Conservation (phyloP, 495 filamentous ascomycete species). For the Podospora appendiculata region DNA sequence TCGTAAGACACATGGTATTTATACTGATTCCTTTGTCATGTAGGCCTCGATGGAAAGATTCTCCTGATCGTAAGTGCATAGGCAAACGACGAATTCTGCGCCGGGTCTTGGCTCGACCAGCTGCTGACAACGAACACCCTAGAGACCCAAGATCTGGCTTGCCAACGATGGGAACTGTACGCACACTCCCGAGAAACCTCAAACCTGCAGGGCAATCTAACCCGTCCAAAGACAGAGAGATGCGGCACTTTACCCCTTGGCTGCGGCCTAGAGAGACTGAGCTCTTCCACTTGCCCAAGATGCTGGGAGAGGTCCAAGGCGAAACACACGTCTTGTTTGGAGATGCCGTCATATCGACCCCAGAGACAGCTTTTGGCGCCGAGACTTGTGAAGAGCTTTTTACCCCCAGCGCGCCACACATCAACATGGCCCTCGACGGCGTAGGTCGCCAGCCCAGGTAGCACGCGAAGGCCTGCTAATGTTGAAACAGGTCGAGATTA, state of each 20-base stretch:
- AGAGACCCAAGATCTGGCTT: slow-evolving; percentile 71
- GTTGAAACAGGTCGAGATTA: slow-evolving; percentile 48
- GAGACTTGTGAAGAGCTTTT: slow-evolving; percentile 74
- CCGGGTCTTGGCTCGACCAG: too few species aligned
- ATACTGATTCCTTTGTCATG: neutral
- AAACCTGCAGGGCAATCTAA: too few species aligned
- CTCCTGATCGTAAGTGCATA: slow-evolving; percentile 46
- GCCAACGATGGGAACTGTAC: slow-evolving; percentile 66
- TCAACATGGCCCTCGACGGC: slow-evolving; percentile 1
- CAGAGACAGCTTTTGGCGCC: slow-evolving; percentile 61
- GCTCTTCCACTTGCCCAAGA: slow-evolving; percentile 63
- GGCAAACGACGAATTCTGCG: too few species aligned
- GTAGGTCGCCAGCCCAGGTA: neutral
- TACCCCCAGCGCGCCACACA: slow-evolving; percentile 52
- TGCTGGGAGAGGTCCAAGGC: slow-evolving; percentile 54
- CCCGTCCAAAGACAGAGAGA: slow-evolving; percentile 41
- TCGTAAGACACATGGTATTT: neutral
- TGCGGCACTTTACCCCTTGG: slow-evolving; percentile 53
- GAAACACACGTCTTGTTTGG: slow-evolving; percentile 59
- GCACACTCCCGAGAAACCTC: too few species aligned
- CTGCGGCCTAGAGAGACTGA: slow-evolving; percentile 47
- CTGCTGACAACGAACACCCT: neutral
- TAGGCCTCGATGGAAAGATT: slow-evolving; percentile 54
- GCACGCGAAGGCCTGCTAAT: neutral
- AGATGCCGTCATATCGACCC: slow-evolving; percentile 65